phyloP scores from a whole-genome alignment of 1,284 basidiomycete species.

The Stygiomarasmius scandens region DNA sequence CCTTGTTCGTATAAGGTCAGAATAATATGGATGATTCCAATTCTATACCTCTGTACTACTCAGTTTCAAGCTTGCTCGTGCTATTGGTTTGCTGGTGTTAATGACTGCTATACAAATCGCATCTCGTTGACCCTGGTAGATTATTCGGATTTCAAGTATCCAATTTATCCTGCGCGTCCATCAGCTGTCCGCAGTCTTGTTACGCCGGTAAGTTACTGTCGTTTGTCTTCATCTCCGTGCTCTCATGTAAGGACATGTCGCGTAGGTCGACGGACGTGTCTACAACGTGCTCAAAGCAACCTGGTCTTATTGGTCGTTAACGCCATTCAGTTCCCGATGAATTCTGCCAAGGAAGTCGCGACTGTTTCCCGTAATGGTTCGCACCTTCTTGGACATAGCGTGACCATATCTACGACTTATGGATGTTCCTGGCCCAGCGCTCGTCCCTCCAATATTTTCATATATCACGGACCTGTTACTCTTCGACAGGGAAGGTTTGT shows the following conservation, averaged over 20 bases:
- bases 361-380: too few relatives aligned
- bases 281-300: too few relatives aligned
- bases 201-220: not conserved
- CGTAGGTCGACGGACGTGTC: not conserved
- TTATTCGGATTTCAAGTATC: too few relatives aligned
- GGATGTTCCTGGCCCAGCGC: not conserved
- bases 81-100: too few relatives aligned
- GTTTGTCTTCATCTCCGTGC: not conserved
- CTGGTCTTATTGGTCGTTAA: too few relatives aligned
- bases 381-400: too few relatives aligned
- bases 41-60: not conserved
- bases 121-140: not conserved
- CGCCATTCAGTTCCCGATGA: too few relatives aligned
- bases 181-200: not conserved
- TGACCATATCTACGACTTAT: too few relatives aligned
- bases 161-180: too few relatives aligned
- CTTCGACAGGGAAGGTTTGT: not conserved
- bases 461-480: not conserved
- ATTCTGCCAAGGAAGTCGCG: too few relatives aligned
- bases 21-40: not conserved
- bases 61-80: too few relatives aligned
- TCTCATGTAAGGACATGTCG: not conserved
- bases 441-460: not conserved
- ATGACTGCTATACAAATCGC: too few relatives aligned
- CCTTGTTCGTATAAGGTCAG: not conserved